Conservation (phyloP, 2,329 filamentous ascomycete genomes). For the Cadophora malorum region DNA sequence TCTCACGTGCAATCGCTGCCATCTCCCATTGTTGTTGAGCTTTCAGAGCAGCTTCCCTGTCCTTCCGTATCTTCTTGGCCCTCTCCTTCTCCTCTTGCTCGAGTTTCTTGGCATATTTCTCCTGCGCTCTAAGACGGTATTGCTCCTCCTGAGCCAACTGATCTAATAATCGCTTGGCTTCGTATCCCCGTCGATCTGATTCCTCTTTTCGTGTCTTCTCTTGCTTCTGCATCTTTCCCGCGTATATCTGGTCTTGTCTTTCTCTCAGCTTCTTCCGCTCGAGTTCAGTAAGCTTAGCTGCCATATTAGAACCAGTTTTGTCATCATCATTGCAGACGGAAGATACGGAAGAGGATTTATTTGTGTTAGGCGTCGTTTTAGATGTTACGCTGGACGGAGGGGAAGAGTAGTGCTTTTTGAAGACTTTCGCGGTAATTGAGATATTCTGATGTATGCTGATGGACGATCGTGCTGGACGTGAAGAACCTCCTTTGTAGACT, state of each 20-base stretch:
- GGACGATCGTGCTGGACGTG: not conserved
- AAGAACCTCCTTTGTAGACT: not conserved
- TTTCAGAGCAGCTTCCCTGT: conserved; percentile 24
- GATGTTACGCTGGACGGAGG: not conserved
- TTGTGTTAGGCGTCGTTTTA: not conserved
- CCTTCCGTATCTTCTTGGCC: conserved; percentile 15
- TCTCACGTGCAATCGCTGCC: conserved; percentile 20
- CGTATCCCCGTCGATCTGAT: not conserved
- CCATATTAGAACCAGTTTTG: not conserved
- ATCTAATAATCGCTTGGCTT: conserved; percentile 23
- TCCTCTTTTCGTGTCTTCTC: conserved; percentile 20
- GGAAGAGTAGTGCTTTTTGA: not conserved
- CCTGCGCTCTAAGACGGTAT: conserved; percentile 17
- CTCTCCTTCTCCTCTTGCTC: conserved; percentile 17
- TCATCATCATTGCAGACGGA: conserved; percentile 9
- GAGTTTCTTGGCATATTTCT: conserved; percentile 20
- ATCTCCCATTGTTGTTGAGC: conserved; percentile 22
- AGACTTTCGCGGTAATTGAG: not conserved
- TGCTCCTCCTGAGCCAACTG: conserved; percentile 24
- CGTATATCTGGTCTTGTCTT: conserved; percentile 11
- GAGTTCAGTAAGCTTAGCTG: not conserved
- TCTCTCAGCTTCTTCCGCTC: not conserved
- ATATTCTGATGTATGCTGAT: conserved; percentile 8
- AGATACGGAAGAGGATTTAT: not conserved
- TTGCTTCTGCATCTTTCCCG: conserved; percentile 10